Conservation (phyloP, 2,329 filamentous ascomycete species). For the Sporothrix curviconia region DNA sequence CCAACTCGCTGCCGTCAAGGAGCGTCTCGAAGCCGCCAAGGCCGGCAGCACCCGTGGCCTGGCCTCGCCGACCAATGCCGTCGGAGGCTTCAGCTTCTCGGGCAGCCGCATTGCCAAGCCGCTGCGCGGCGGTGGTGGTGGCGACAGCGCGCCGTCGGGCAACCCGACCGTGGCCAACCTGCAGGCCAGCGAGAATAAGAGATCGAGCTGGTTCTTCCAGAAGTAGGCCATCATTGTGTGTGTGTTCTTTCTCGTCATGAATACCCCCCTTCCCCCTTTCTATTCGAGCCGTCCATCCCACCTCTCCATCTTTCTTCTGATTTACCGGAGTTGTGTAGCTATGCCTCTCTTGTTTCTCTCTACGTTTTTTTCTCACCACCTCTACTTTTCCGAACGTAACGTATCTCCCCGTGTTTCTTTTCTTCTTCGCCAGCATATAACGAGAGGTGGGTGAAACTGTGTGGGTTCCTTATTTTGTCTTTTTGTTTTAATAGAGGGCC, state of each 20-base stretch:
- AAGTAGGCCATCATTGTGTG: conserved; percentile 13
- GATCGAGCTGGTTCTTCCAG: conserved; percentile 44
- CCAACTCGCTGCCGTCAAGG: conserved; percentile 94
- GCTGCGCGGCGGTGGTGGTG: conserved; percentile 56
- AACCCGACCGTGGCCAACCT: conserved; percentile 53
- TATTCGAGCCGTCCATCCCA: too few relatives aligned
- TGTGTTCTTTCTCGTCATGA: not conserved
- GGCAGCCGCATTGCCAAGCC: conserved; percentile 65
- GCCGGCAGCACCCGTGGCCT: conserved; percentile 82
- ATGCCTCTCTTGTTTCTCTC: too few relatives aligned
- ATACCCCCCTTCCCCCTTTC: not conserved
- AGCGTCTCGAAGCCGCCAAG: conserved; percentile 93
- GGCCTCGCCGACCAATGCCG: conserved; percentile 48
- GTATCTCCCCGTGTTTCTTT: not conserved
- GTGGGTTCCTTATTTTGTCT: conserved; percentile 1
- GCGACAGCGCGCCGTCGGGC: conserved; percentile 35
- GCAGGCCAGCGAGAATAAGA: conserved; percentile 59
- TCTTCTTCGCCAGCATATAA: conserved; percentile 9
- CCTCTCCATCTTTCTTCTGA: not conserved
- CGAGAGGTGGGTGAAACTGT: conserved; percentile 3
- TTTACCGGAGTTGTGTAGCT: too few relatives aligned
- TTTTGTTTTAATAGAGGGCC: conserved; percentile 6
- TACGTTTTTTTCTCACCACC: too few relatives aligned
- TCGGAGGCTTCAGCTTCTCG: conserved; percentile 66
- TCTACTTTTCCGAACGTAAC: not conserved